A percentile compares a stretch with the other conserved stretches of the same genome.
Conservation (phyloP, 768 basidiomycete species). For the Sporobolomyces roseus region DNA sequence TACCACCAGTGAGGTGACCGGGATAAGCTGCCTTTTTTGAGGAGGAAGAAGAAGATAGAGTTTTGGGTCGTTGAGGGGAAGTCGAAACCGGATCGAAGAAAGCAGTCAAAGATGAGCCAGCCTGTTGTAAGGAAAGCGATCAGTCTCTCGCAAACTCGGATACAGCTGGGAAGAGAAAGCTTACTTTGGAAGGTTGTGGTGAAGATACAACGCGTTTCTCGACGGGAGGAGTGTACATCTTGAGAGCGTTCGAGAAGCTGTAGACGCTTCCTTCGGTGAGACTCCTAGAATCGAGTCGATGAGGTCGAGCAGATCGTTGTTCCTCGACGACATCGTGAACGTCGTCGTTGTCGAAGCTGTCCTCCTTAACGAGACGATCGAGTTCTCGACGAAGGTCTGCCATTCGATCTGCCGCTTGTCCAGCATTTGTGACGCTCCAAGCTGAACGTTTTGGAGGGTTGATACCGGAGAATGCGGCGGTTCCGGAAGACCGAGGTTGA, state of each 20-base stretch:
- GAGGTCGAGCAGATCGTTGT: slow-evolving; percentile 23
- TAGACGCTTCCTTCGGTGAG: slow-evolving; percentile 47
- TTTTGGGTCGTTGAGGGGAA: slow-evolving; percentile 29
- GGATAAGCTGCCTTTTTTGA: slow-evolving; percentile 10
- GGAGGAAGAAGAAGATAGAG: slow-evolving; percentile 6
- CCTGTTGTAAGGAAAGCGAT: neutral
- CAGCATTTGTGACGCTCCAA: slow-evolving; percentile 51
- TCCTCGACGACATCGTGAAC: neutral
- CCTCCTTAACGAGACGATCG: slow-evolving; percentile 59
- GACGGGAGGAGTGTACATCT: slow-evolving; percentile 37
- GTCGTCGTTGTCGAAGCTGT: slow-evolving; percentile 43
- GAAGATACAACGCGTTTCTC: slow-evolving; percentile 11
- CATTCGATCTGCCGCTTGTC: slow-evolving; percentile 54
- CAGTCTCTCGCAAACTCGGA: neutral
- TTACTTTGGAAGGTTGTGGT: slow-evolving; percentile 1
- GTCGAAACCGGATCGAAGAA: slow-evolving; percentile 38
- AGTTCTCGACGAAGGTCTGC: slow-evolving; percentile 64
- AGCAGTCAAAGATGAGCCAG: slow-evolving; percentile 1
- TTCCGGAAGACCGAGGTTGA: neutral
- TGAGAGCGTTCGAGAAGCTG: slow-evolving; percentile 50
- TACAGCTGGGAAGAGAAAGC: neutral
- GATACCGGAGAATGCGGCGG: slow-evolving; percentile 15
- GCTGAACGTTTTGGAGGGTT: slow-evolving; percentile 24
- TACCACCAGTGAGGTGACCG: slow-evolving; percentile 7
- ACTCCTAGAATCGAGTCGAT: slow-evolving; percentile 27